Conservation (phyloP, 2,329 filamentous ascomycete genomes). For the Botrytis tulipae region DNA sequence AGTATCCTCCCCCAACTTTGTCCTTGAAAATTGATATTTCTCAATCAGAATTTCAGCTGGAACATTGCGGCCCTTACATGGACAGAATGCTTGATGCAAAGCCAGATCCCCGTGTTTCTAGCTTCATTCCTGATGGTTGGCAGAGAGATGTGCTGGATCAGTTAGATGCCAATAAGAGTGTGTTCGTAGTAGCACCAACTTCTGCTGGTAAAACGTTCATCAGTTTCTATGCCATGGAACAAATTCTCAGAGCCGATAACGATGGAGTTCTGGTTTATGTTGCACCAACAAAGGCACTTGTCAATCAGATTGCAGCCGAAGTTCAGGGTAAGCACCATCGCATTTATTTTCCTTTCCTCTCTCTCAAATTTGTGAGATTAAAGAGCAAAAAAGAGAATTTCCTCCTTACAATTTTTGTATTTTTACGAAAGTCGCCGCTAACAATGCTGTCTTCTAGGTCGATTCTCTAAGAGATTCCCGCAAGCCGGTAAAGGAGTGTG, state of each 20-base stretch:
- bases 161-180: constrained; percentile 66
- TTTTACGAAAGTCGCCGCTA: not conserved
- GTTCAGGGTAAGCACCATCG: constrained; percentile 53
- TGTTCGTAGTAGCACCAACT: constrained; percentile 75
- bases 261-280: constrained; percentile 75
- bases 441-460: constrained; percentile 34
- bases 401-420: not conserved
- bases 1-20: constrained; percentile 39
- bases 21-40: constrained; percentile 40
- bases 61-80: constrained; percentile 69
- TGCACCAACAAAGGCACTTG: constrained; percentile 76
- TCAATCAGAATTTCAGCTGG: constrained; percentile 62
- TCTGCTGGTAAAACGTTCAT: constrained; percentile 83
- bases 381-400: not conserved
- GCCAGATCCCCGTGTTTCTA: constrained; percentile 62
- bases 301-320: constrained; percentile 81
- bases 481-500: constrained; percentile 67
- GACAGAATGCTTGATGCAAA: constrained; percentile 70
- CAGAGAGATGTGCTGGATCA: constrained; percentile 71
- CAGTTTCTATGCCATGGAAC: constrained; percentile 80
- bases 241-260: constrained; percentile 65
- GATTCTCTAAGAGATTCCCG: constrained; percentile 63
- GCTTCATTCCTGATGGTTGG: constrained; percentile 74
- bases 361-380: not conserved
- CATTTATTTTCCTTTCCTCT: not conserved